Base-by-base conservation (phyloP, 306 rosid genomes). In the Argentina anserina region DNA sequence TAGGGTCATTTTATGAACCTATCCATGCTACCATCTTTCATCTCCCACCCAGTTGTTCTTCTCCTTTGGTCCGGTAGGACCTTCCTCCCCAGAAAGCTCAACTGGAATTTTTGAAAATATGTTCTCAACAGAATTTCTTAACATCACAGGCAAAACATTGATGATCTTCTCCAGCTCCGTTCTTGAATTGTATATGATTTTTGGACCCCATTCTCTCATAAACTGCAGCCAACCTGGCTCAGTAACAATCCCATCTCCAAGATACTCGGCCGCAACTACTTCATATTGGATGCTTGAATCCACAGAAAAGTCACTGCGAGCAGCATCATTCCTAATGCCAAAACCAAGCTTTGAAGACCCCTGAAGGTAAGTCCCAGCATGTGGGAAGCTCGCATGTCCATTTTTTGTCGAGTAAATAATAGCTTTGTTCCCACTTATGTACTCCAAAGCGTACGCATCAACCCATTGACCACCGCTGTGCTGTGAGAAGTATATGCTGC, bases 21-120 rank as follows among this genome's bases (percentile, higher is more conserved):
- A 78, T 67, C 69, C 56, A 41, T 6, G 41, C 18, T 74, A 80
- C 56, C 83, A 67, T 80, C 87, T 80, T 69, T 87, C 91, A 49
- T 87, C 91, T 49, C 87, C 89, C 56, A 41, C 79, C 91, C 91
- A 87, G 45, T 87, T 80, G 79, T 84, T 76, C 81, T 87, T 87
- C 81, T 87, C 89, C 72, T 82, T 87, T 13, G 91, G 91, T 61
- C 91, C 91, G 0, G 91, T 84, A n/a, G 91, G 91, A 36, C 91
- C 91, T 69, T 77, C 89, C 78, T 87, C 85, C 75, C 84, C 75
- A 21, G 28, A 87, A 53, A 87, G 78, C 82, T 87, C 89, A 50
- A 58, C 78, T 0, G 91, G 91, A 43, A 87, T 15, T 75, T 82
- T 82, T 23, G 39, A 56, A 47, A 82, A 70, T 28, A 81, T 62